phyloP scores from a whole-genome alignment of 352 stramenopile species.

The Phytopythium chamaehyphon region DNA sequence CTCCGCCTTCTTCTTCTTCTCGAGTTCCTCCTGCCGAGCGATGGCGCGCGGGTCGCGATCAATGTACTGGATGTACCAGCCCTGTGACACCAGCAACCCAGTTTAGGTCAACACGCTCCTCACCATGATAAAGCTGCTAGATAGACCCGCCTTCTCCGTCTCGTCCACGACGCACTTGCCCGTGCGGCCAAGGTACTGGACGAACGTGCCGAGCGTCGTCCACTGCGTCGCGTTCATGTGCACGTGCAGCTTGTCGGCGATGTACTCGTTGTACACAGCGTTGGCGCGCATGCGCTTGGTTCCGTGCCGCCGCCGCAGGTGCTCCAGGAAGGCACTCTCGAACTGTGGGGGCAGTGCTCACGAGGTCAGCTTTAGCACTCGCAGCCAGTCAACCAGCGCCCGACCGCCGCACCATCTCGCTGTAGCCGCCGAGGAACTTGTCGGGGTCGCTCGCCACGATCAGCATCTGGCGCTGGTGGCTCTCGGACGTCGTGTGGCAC shows the following conservation, averaged over 20 bases:
- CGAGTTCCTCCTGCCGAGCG: slow-evolving; percentile 82
- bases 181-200: slow-evolving; percentile 97
- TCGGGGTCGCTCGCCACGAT: slow-evolving; percentile 95
- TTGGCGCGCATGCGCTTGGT: slow-evolving; percentile 97
- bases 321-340: slow-evolving; percentile 94
- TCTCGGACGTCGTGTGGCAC: slow-evolving; percentile 97
- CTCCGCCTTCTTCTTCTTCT: slow-evolving; percentile 86
- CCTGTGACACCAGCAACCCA: slow-evolving; percentile 19
- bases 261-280: slow-evolving; percentile 99
- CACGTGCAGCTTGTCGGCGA: slow-evolving; percentile 97
- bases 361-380: slow-evolving; percentile 2
- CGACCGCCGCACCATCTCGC: slow-evolving; percentile 36
- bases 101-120: background rate
- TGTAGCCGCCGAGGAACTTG: slow-evolving; percentile 93
- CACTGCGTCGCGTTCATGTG: slow-evolving; percentile 99
- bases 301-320: slow-evolving; percentile 91
- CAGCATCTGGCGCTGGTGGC: slow-evolving; percentile 98
- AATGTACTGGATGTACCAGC: slow-evolving; percentile 97
- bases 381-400: background rate
- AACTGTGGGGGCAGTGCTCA: slow-evolving; percentile 64
- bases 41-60: slow-evolving; percentile 91
- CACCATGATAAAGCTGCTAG: too few relatives aligned
- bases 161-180: slow-evolving; percentile 97
- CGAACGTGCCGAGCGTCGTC: slow-evolving; percentile 95
- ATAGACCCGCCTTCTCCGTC: slow-evolving; percentile 88